phyloP scores from a whole-genome alignment of 1,284 basidiomycete genomes.

The Takashimella koratensis region DNA sequence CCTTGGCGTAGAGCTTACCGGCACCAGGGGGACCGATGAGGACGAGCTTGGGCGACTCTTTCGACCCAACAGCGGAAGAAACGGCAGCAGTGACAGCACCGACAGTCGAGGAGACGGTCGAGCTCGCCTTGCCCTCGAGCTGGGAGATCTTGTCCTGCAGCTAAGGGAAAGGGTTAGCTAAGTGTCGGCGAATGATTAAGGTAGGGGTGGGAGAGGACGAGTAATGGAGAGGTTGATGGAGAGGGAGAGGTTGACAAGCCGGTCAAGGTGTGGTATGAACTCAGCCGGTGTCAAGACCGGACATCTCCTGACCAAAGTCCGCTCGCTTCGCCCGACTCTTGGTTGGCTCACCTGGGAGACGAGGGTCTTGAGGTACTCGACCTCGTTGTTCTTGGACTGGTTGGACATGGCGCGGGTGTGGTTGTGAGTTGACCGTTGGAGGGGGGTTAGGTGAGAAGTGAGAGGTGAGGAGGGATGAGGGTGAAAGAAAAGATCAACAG shows the following conservation, averaged over 20 bases:
- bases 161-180: no score
- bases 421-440: neutral
- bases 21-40: constrained; percentile 95
- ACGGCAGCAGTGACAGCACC: constrained; percentile 1
- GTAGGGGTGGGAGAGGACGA: neutral
- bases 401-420: constrained; percentile 5
- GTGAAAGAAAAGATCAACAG: neutral
- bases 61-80: constrained; percentile 51
- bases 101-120: constrained; percentile 14
- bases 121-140: constrained; percentile 37
- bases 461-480: neutral
- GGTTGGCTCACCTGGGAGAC: constrained; percentile 59
- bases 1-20: constrained; percentile 57
- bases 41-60: constrained; percentile 72
- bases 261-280: neutral
- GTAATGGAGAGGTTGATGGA: neutral
- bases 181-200: neutral
- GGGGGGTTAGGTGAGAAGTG: neutral
- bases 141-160: constrained; percentile 45
- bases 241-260: neutral
- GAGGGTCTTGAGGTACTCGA: constrained; percentile 85
- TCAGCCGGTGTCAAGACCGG: neutral
- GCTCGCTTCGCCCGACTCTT: neutral
- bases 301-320: no score
- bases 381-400: constrained; percentile 52